A percentile compares a stretch with the other conserved stretches of the same genome.
Conservation (phyloP, 2,329 filamentous ascomycete genomes). For the Ambrosiella beaveri region DNA sequence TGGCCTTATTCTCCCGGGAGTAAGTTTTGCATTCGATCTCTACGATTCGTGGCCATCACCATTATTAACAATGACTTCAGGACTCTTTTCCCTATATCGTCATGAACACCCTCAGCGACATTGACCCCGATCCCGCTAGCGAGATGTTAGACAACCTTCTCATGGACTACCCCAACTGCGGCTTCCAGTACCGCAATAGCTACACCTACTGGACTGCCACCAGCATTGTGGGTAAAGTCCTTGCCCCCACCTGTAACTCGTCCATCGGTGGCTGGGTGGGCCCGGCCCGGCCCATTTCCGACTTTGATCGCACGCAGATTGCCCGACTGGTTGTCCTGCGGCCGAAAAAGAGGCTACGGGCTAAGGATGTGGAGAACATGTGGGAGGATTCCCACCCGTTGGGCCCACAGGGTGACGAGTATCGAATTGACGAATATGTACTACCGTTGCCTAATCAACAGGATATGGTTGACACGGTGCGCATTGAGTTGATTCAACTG, state of each 20-base stretch:
- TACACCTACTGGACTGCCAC: constrained; percentile 62
- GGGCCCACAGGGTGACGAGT: constrained; percentile 42
- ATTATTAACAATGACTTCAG: constrained; percentile 17
- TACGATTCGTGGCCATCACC: constrained; percentile 3
- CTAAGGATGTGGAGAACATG: constrained; percentile 48
- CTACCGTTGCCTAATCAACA: constrained; percentile 40
- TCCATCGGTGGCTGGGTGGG: constrained; percentile 55
- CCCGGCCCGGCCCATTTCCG: constrained; percentile 48
- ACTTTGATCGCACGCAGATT: constrained; percentile 52
- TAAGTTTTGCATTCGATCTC: constrained; percentile 21
- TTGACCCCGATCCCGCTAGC: constrained; percentile 50
- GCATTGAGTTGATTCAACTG: constrained; percentile 51
- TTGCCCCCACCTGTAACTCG: constrained; percentile 53
- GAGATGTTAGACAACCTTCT: constrained; percentile 49
- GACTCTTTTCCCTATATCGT: constrained; percentile 53
- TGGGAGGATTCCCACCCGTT: constrained; percentile 49
- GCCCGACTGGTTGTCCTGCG: constrained; percentile 46
- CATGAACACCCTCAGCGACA: constrained; percentile 63
- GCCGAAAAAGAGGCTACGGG: constrained; percentile 37
- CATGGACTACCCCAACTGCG: constrained; percentile 49
- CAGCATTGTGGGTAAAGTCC: constrained; percentile 58
- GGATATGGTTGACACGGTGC: constrained; percentile 45
- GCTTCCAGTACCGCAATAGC: constrained; percentile 57
- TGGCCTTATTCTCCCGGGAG: constrained; percentile 53
- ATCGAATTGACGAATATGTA: constrained; percentile 48